Evolutionary conservation across 2,329 filamentous ascomycete species (phyloP), one percentile per base, ranked within the genome.

Genomic region (Claviceps sorghi): DNA sequence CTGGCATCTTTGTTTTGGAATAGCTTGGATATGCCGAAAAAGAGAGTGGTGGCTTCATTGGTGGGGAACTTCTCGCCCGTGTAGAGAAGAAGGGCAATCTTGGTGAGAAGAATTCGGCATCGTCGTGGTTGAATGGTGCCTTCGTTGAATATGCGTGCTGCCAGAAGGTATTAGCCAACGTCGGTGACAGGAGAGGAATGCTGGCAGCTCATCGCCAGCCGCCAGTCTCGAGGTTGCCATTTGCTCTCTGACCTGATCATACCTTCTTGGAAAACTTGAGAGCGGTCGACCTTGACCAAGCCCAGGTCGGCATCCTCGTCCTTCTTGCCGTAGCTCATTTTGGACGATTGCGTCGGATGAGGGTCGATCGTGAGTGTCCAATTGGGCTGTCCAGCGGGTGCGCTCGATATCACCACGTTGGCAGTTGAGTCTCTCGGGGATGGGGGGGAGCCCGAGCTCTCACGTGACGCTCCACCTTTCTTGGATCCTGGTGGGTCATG

Each of bases 1-100:
- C 88, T 91, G 63, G 90, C 86, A 84, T 98, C 93, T 72, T 96
- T 97, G 73, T 97, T 97, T 77, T 97, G 91, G 79, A 98, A 98
- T 55, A 97, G 80, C 78, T 97, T 97, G 56, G 91, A 97, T 70
- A 95, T 97, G 62, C 91, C 90, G 69, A 97, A 97, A 81, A 98
- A 98, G 59, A 98, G 85, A 48, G 88, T 91, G 34, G 93, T 97
- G 61, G 93, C 93, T 80, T 98, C 93, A 66, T 95, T 94, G 55
- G 86, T 91, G 46, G 91, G 90, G 76, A 97, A 98, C 67, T 84
- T 89, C 74, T 98, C 93, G 62, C 93, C 93, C 21, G 89, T 97
- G 72, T 96, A 96, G 62, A 98, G 79, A 58, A 98, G 84, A 54
- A 97, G 85, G 49, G 88, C 88, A 65, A 98, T 93, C 78, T 98